These are phyloP conservation scores for Medicago truncatula DNA, from an alignment of 306 rosid genomes.

Conservation along the genomic window MtrunA17r5.0-ANR NC_053045.1:17319501-17320000, in stretches of 20 bases:
- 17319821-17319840: background rate
- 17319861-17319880: background rate
- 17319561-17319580: slow-evolving; percentile 13
- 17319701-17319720: background rate
- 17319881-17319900: background rate
- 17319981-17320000: background rate
- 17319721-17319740: background rate
- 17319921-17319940: background rate
- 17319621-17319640: background rate
- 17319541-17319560: background rate
- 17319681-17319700: background rate
- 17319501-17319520: slow-evolving; percentile 1
- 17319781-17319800: background rate
- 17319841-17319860: background rate
- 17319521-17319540: background rate
- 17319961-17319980: background rate
- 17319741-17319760: background rate
- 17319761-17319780: background rate
- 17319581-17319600: slow-evolving; percentile 1
- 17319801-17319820: background rate
- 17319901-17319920: too few relatives aligned
- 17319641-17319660: slow-evolving; percentile 22
- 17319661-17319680: slow-evolving; percentile 9
- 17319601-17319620: slow-evolving; percentile 18
- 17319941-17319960: background rate